Percentiles rank a stretch among this genome's conserved stretches.
Conservation (phyloP, 257 asterid species). For the Solanum piurae region DNA sequence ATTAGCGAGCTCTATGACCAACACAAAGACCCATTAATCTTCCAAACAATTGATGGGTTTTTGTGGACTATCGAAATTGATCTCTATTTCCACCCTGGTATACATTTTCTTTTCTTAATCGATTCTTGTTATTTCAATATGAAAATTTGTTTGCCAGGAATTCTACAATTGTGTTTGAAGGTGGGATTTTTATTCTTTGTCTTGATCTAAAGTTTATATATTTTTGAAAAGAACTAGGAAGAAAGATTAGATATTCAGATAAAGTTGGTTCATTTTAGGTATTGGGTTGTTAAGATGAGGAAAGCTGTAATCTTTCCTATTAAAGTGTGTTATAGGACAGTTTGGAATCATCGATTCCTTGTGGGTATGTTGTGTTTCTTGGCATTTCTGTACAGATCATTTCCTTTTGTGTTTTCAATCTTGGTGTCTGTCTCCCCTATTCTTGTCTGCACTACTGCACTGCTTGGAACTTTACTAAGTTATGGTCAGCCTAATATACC, state of each 20-base stretch:
- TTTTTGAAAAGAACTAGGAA: background rate
- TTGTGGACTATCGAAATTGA: background rate
- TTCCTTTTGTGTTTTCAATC: slow-evolving; percentile 59
- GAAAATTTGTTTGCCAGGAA: background rate
- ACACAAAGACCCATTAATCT: background rate
- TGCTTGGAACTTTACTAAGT: slow-evolving; percentile 82
- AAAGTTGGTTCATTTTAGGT: slow-evolving; percentile 23
- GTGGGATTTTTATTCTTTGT: slow-evolving; percentile 6
- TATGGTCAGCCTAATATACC: slow-evolving; percentile 71
- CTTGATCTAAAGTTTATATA: background rate
- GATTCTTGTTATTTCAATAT: background rate
- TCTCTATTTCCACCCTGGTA: slow-evolving; percentile 2
- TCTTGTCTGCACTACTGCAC: slow-evolving; percentile 73
- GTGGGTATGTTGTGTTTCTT: slow-evolving; percentile 59
- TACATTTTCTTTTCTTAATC: background rate
- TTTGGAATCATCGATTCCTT: slow-evolving; percentile 67
- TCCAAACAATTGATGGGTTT: background rate
- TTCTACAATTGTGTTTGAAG: background rate
- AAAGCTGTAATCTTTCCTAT: slow-evolving; percentile 34
- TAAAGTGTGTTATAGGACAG: slow-evolving; percentile 43
- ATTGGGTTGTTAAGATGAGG: slow-evolving; percentile 33
- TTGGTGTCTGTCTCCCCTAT: slow-evolving; percentile 74
- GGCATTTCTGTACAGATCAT: slow-evolving; percentile 50
- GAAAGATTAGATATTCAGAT: background rate
- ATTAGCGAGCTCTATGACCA: background rate